Base-by-base conservation (phyloP, 805 yeast species). In the Starmerella apis region DNA sequence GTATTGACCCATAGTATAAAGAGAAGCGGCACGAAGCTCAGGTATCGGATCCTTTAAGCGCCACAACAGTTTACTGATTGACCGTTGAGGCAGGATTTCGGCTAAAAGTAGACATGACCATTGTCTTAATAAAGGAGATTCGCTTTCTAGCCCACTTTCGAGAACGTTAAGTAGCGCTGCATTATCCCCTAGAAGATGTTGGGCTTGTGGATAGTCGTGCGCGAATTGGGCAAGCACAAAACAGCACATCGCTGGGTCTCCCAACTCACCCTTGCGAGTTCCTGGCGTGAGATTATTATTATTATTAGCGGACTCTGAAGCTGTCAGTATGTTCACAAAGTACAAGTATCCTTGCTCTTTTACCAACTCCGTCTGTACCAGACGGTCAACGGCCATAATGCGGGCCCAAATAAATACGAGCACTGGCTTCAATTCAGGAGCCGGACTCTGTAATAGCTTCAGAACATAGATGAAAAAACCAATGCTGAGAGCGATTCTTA, bases 371-470 rank as follows among this genome's bases (percentile, higher is more conserved):
- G 82, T 87, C 64, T 92, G 98, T 3, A 95, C 86, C 60, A 83
- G 82, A 56, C 78, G 76, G 65, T 90, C 97, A 22, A 92, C 94
- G 2, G 96, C 88, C 92, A 92, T 86, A 20, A 92, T 86, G 57
- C 97, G 74, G 0, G 97, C 95, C 98, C 98, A 92, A 48, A 92
- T 92, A 61, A 90, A 92, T 1, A 92, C 92, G 50, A 92, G 68
- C 3, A 90, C 95, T 0, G 97, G 97, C 60, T 87, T 87, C 52
- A 92, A 71, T 61, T 92, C 97, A 24, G 86, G 94, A 0, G 97
- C 96, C 0, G 97, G 97, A 52, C 94, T 81, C 63, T 90, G 97
- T 30, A 92, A 68, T 20, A 92, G 72, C 59, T 88, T 86, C 48
- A 90, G 70, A 28, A 92, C 95, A 62, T 92, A 92, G 0, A 97